These are phyloP conservation scores for Strigomonas culicis DNA, from an alignment of 208 protist genomes.

Conservation along the genomic window DNA sequence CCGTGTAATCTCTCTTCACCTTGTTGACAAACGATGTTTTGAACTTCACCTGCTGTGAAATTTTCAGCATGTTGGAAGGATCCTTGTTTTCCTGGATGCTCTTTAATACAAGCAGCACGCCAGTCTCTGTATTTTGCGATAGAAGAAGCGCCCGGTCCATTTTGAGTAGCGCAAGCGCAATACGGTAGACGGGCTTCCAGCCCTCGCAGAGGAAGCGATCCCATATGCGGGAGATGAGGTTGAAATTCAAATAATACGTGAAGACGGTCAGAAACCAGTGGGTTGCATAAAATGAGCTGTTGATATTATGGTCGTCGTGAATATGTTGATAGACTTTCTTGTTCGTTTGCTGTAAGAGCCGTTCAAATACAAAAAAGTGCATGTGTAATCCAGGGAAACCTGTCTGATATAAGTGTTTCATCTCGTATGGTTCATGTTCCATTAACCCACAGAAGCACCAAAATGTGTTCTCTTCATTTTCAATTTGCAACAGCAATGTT, in stretches of 20 bases:
- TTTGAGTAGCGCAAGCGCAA: slow-evolving; percentile 75
- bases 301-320: slow-evolving; percentile 28
- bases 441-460: slow-evolving; percentile 85
- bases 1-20: slow-evolving; percentile 21
- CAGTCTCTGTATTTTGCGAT: slow-evolving; percentile 28
- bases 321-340: slow-evolving; percentile 37
- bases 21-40: slow-evolving; percentile 39
- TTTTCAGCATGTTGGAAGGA: slow-evolving; percentile 38
- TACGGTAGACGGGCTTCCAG: slow-evolving; percentile 88
- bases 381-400: slow-evolving; percentile 77
- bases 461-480: slow-evolving; percentile 80
- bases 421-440: slow-evolving; percentile 53
- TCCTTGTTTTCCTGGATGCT: slow-evolving; percentile 64
- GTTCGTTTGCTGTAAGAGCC: slow-evolving; percentile 47
- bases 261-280: slow-evolving; percentile 90
- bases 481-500: slow-evolving; percentile 76
- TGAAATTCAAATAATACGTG: slow-evolving; percentile 79
- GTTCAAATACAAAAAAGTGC: slow-evolving; percentile 61
- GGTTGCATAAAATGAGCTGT: slow-evolving; percentile 58
- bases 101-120: slow-evolving; percentile 59
- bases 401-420: slow-evolving; percentile 58
- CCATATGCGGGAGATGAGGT: slow-evolving; percentile 79
- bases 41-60: slow-evolving; percentile 66
- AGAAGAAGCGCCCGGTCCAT: slow-evolving; percentile 50
- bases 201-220: slow-evolving; percentile 92